Base-by-base conservation (phyloP, 1,139 yeast species). In the Saccharomyces hybrid region DNA sequence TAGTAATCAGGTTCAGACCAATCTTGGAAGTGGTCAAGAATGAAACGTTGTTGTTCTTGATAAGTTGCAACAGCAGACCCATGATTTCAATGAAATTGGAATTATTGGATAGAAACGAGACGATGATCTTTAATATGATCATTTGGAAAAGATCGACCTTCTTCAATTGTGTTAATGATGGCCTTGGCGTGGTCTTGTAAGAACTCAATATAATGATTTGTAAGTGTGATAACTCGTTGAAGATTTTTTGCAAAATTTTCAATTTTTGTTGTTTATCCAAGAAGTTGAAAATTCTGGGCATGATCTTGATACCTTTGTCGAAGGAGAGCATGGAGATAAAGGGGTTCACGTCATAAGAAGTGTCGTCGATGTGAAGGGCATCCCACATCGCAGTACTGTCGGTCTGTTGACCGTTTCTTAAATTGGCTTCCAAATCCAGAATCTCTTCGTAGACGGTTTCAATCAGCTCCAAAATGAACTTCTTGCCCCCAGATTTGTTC, bases 271-370 rank as follows among this genome's bases (percentile, higher is more conserved):
- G 90, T 62, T 86, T 79, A 51, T 81, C 76, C 66, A 93, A 78
- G 69, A 90, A 89, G 67, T 90, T 86, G 77, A 90, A 89, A 58
- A 89, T 79, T 72, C 99, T 83, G 50, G 93, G 91, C 74, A 93
- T 84, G 48, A 90, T 79, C 71, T 89, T 91, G 75, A 89, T 83
- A 56, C 96, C 95, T 74, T 93, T 93, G 66, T 88, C 88, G 67
- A 86, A 88, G 48, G 88, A 82, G 63, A 93, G 77, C 70, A 90
- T 84, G 62, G 90, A 89, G 60, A 90, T 82, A 65, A 93, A 91
- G 46, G 96, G 96, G 65, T 88, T 88, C 44, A 83, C 82, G 68
- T 71, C 72, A 60, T 79, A 83, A 27, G 74, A 69, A 21, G 80
- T 79, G 29, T 80, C 80, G 47, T 79, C 79, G 49, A 89, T 81